Evolutionary conservation across 1,139 yeast species (phyloP).

Genomic region (Debaryomyces robertsiae): DNA sequence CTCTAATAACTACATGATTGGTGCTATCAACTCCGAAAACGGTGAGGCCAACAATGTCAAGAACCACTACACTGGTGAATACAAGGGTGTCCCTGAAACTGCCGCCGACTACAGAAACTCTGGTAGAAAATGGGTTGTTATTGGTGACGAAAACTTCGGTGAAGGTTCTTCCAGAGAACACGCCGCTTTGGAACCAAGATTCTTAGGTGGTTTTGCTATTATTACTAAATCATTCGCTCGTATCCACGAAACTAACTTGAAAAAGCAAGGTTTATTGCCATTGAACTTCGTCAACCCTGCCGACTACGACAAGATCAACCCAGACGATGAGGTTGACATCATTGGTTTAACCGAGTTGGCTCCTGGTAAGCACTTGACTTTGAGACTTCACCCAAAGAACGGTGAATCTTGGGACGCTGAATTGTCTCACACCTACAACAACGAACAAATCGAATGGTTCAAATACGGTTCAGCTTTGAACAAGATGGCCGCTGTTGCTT

Average conservation of each 20-base stretch:
- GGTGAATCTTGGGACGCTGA: constrained; percentile 86
- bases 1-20: constrained; percentile 98
- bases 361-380: constrained; percentile 86
- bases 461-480: constrained; percentile 98
- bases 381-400: constrained; percentile 88
- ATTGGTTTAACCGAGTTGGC: constrained; percentile 83
- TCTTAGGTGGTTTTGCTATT: constrained; percentile 97
- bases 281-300: constrained; percentile 86
- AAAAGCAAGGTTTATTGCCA: constrained; percentile 70
- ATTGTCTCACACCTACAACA: constrained; percentile 93
- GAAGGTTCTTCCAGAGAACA: constrained; percentile 99
- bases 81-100: constrained; percentile 94
- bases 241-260: constrained; percentile 65
- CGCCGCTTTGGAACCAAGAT: constrained; percentile 99
- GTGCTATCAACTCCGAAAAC: constrained; percentile 97
- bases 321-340: constrained; percentile 86
- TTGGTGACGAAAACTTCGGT: constrained; percentile 99
- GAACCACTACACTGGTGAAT: constrained; percentile 90
- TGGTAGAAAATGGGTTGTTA: constrained; percentile 93
- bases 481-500: constrained; percentile 74
- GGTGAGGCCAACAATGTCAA: constrained; percentile 90
- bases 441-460: constrained; percentile 98
- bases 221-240: constrained; percentile 98
- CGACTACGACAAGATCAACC: constrained; percentile 93
- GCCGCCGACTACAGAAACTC: constrained; percentile 93